Percentiles rank a stretch among this genome's conserved stretches.
These are phyloP conservation scores for Stachybotrys chartarum DNA, from an alignment of 2,329 filamentous ascomycete genomes.

Conservation along the genomic window DNA sequence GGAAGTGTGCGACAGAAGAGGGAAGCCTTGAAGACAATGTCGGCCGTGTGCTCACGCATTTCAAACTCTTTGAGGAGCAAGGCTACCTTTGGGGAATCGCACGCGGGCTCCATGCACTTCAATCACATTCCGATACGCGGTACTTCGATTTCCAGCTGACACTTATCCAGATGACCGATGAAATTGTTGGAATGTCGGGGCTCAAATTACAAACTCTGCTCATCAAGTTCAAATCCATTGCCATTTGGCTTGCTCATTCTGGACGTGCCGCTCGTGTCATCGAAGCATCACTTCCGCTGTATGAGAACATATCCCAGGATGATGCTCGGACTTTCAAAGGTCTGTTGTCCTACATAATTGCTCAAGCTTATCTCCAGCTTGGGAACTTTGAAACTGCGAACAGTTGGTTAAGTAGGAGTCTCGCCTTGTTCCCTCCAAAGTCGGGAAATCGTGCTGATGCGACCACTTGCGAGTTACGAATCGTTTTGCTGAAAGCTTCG, in stretches of 20 bases:
- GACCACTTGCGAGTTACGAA: background rate
- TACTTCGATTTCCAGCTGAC: background rate
- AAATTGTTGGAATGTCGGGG: background rate
- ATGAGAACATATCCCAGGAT: background rate
- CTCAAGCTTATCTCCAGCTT: conserved; percentile 1
- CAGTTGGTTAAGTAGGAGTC: background rate
- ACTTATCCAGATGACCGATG: background rate
- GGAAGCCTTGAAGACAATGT: background rate
- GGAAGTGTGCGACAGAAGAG: background rate
- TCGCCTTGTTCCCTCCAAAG: background rate
- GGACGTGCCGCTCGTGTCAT: background rate
- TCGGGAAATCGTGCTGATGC: background rate
- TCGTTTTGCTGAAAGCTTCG: background rate
- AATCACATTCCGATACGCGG: background rate
- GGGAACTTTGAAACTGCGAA: background rate
- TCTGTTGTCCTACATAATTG: background rate
- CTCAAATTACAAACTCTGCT: background rate
- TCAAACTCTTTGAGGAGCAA: background rate
- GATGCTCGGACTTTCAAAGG: background rate
- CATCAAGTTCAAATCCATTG: background rate
- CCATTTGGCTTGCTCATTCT: background rate
- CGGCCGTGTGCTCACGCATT: background rate
- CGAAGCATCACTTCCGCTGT: background rate
- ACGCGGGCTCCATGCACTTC: background rate
- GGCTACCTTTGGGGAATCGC: background rate